phyloP scores from a whole-genome alignment of 108 stramenopile genomes.

The Bacterosira constricta region DNA sequence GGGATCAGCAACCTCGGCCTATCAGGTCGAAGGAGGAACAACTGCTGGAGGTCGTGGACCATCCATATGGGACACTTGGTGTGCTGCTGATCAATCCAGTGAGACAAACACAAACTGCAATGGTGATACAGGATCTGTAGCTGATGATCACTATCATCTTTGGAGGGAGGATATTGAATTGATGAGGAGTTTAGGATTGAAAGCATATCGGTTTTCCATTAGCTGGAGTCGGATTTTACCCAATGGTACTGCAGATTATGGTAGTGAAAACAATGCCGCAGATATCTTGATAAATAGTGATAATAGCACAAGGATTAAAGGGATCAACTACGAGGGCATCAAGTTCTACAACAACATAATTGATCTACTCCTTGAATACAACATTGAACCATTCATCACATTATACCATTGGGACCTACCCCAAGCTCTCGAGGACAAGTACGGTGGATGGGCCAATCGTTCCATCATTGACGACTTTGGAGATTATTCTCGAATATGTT shows the following conservation, averaged over 20 bases:
- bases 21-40: constrained; percentile 91
- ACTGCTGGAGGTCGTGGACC: constrained; percentile 78
- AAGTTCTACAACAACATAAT: constrained; percentile 89
- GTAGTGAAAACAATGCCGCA: constrained; percentile 23
- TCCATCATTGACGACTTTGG: constrained; percentile 75
- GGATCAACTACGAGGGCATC: constrained; percentile 76
- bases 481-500: constrained; percentile 89
- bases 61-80: constrained; percentile 94
- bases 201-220: constrained; percentile 92
- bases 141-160: constrained; percentile 91
- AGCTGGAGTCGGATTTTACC: constrained; percentile 93
- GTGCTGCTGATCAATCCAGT: constrained; percentile 23
- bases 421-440: constrained; percentile 75
- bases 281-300: constrained; percentile 6
- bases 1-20: constrained; percentile 90
- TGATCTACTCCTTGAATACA: constrained; percentile 73
- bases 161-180: constrained; percentile 82
- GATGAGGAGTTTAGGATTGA: constrained; percentile 78
- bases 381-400: constrained; percentile 89
- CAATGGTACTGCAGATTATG: constrained; percentile 51
- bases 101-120: constrained; percentile 51
- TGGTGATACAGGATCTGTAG: constrained; percentile 82
- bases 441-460: constrained; percentile 77
- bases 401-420: constrained; percentile 98
- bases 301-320: constrained; percentile 14